Evolutionary conservation across 2,329 filamentous ascomycete genomes (phyloP).

Genomic region (Hortaea werneckii): DNA sequence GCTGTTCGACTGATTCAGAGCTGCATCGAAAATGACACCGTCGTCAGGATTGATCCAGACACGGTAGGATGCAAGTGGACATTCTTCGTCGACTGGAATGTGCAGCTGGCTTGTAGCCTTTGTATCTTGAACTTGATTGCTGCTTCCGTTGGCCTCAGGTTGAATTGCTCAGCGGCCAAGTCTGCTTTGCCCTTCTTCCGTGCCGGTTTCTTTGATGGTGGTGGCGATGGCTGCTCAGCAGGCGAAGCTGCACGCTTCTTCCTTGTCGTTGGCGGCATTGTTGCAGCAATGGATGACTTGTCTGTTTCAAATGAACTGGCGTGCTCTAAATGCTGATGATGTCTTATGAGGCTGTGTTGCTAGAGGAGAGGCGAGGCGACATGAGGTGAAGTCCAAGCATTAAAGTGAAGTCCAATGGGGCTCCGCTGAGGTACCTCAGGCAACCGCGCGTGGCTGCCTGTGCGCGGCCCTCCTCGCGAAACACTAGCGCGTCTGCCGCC

Average conservation of each 20-base stretch:
- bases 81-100: slow-evolving; percentile 40
- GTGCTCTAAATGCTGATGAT: no score
- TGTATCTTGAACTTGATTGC: neutral
- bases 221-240: neutral
- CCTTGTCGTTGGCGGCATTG: neutral
- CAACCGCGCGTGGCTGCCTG: no score
- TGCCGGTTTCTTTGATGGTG: neutral
- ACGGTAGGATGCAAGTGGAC: slow-evolving; percentile 21
- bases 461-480: no score
- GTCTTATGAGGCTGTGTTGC: no score
- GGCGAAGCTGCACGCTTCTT: neutral
- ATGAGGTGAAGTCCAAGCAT: no score
- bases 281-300: no score
- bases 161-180: neutral
- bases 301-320: no score
- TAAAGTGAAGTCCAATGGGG: no score
- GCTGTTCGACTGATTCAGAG: slow-evolving; percentile 68
- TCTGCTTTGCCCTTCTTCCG: neutral
- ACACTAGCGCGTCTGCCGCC: no score
- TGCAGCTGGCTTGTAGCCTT: slow-evolving; percentile 15
- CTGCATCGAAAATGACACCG: slow-evolving; percentile 65
- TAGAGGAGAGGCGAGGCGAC: no score
- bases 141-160: neutral
- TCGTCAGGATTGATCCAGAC: slow-evolving; percentile 56
- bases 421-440: no score